Evolutionary conservation across 139 green algal species (phyloP), one percentile per base, ranked within the genome.

Genomic region (Chlamydomonas asymmetrica): DNA sequence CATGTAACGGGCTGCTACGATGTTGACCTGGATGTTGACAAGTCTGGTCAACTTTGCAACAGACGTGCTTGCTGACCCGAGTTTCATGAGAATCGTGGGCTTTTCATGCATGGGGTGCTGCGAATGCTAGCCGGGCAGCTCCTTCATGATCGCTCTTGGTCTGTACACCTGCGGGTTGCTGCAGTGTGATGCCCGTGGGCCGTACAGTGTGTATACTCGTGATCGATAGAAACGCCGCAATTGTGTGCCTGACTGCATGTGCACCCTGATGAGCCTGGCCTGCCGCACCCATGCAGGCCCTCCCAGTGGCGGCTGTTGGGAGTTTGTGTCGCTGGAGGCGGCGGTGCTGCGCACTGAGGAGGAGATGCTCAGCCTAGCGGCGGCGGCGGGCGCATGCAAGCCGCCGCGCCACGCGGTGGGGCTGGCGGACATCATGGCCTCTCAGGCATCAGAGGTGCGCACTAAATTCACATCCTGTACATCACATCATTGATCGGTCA

Each of bases 331-430:
- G 13, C 54, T 48, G n/a, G 13, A 52, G 5, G 38, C 27, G 4
- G 68, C 68, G 32, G 68, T 75, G 13, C 68, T 52, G 5, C 40
- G 38, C 68, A 66, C 54, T 39, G 68, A 75, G 52, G 68, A 75
- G 38, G 68, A 38, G 13, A 59, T 59, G n/a, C 54, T 75, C 38
- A 54, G 13, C n/a, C 54, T 75, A 39, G 68, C 68, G 20, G 37
- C 31, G n/a, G n/a, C 38, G 27, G 54, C 31, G 54, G 68, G 68
- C n/a, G 54, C n/a, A n/a, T 75, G 38, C 38, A 66, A 54, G 6
- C 52, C 4, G n/a, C 54, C 0, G 54, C 22, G 27, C 35, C 50
- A 23, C 18, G 10, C 10, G 45, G 1, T 25, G 35, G 31, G 40
- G 67, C 54, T 2, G 27, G 54, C 27, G 43, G 31, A 5, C 68